phyloP scores from a whole-genome alignment of 192 early-diverging fungal genomes.

The Coemansia sp. region DNA sequence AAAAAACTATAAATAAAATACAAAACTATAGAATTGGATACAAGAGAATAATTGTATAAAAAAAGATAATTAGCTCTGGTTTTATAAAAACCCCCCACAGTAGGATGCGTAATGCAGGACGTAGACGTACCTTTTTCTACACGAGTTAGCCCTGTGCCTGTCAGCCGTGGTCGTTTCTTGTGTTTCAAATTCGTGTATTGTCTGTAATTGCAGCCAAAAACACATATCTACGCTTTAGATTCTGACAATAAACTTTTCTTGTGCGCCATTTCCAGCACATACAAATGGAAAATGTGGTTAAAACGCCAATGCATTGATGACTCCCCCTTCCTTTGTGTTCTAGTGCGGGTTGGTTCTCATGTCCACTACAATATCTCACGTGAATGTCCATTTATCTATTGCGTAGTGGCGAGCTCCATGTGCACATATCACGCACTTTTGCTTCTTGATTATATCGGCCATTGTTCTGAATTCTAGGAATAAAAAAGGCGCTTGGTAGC shows the following conservation, averaged over 20 bases:
- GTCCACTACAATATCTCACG: background rate
- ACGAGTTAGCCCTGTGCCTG: background rate
- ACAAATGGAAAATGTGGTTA: constrained; percentile 3
- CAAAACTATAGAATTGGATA: background rate
- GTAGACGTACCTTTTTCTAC: background rate
- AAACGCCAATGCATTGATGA: constrained; percentile 1
- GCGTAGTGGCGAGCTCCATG: constrained; percentile 3
- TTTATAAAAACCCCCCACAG: background rate
- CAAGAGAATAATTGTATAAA: background rate
- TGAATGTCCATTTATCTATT: background rate
- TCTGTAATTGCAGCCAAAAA: background rate
- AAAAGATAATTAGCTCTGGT: background rate
- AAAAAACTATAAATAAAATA: background rate
- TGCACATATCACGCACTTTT: background rate
- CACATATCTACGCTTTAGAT: background rate
- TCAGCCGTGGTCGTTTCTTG: background rate
- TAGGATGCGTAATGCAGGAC: background rate
- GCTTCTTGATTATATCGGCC: background rate
- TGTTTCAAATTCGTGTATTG: constrained; percentile 2
- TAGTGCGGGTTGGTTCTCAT: background rate
- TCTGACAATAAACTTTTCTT: background rate
- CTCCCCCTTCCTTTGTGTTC: background rate
- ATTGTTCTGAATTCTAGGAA: background rate
- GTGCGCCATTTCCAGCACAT: background rate
- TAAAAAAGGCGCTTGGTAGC: background rate